Evolutionary conservation across 257 asterid genomes (phyloP), one percentile per base, ranked within the genome.

Genomic region (Craterostigma plantagineum): DNA sequence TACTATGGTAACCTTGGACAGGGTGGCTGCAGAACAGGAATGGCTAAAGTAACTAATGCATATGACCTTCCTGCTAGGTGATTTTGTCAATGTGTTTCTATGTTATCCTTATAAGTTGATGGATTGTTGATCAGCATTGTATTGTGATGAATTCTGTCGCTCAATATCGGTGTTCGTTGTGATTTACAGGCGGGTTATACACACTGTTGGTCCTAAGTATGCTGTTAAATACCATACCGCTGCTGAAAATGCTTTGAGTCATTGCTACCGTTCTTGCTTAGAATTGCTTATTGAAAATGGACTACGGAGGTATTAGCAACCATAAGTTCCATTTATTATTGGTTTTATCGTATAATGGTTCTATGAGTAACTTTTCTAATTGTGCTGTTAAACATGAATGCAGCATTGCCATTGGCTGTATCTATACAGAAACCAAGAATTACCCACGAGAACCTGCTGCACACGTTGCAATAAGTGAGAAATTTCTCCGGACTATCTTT

Each of bases 11-110:
- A 18, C 45, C 39, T 52, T 54, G 56, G 18, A 11, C 56, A 90
- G 99, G 99, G 99, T 54, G 99, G 94, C 48, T 90, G 99, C 64
- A 81, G 96, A 54, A 90, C 99, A 42, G 99, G 99, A 65, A 79
- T 83, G 96, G 92, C 94, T 50, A 90, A 90, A 72, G 76, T 90
- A 42, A 67, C 82, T 38, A 53, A 53, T 44, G 78, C 77, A 7
- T 83, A 83, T 66, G 82, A 87, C 59, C 98, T 87, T 63, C 98
- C 98, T 43, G 86, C 92, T 51, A 79, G 98, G 97, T 86, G 55
- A 35, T 62, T 56, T 35, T 51, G 18, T 38, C 41, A 33, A 27
- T 43, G 11, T 38, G 38, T 53, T 41, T 12, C 40, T 36, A 10
- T 36, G 4, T 36, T 9, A 10, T 36, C 40, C 11, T 36, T 36